Percentiles rank a stretch among this genome's conserved stretches.
phyloP scores from a whole-genome alignment of 2,329 filamentous ascomycete genomes.

The Seiridium unicorne region DNA sequence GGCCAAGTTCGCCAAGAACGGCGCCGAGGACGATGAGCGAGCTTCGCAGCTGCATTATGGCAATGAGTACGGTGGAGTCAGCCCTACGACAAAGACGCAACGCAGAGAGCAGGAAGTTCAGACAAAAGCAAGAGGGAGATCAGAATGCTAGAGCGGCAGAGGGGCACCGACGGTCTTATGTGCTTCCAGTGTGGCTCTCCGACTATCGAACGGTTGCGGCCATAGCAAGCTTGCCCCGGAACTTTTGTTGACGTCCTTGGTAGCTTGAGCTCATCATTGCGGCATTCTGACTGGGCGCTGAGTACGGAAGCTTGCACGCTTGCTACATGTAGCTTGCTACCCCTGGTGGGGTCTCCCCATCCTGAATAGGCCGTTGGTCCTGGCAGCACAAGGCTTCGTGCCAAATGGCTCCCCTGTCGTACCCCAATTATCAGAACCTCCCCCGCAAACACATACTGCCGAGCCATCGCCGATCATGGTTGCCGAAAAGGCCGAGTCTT shows the following conservation, averaged over 20 bases:
- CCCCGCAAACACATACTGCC: background rate
- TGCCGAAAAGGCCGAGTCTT: background rate
- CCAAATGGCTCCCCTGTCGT: background rate
- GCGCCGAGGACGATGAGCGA: slow-evolving; percentile 21
- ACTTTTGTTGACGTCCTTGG: slow-evolving; percentile 1
- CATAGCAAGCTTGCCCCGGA: background rate
- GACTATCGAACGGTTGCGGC: background rate
- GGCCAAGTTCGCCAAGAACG: slow-evolving; percentile 19
- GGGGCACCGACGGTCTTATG: background rate
- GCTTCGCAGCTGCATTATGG: slow-evolving; percentile 22
- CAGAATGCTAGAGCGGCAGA: background rate
- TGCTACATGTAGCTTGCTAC: background rate
- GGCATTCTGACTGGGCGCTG: background rate
- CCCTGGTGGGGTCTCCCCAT: background rate
- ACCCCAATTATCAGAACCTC: background rate
- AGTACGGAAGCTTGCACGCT: too few relatives aligned
- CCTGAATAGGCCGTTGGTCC: background rate
- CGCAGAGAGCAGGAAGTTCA: background rate
- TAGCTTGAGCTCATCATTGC: background rate
- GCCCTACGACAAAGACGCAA: background rate
- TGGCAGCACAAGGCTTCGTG: background rate
- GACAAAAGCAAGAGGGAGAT: background rate
- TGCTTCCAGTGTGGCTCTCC: background rate
- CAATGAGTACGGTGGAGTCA: background rate
- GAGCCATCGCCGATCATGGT: background rate